Base-by-base conservation (phyloP, 2,329 filamentous ascomycete genomes). In the Juglanconis sp. region DNA sequence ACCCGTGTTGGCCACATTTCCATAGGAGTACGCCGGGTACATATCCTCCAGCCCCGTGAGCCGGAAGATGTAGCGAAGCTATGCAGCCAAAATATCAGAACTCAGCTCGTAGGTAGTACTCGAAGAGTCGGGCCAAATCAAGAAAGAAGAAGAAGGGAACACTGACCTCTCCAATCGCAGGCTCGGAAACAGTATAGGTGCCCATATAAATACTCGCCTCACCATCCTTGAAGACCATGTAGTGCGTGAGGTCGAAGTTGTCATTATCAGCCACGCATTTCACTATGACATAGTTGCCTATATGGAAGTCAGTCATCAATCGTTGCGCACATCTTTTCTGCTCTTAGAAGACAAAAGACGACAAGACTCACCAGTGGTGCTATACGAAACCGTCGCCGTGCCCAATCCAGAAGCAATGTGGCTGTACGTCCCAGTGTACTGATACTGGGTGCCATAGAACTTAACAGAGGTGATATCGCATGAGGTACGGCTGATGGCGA, bases 351-450 rank as follows among this genome's bases (percentile, higher is more conserved):
- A n/a, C 24, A 24, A 30, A 42, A 17, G 15, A 8, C 13, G 15
- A 5, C 3, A 11, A n/a, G 11, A 32, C 52, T 46, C 3, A 55
- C 52, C 52, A 36, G 31, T 49, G 2, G 47, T 56, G 52, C 66
- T 74, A 63, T 68, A 78, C 53, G 73, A 75, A 2, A 84, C 80
- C n/a, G 74, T 79, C 1, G 79, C 78, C 34, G 72, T 73, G 13
- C 81, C 81, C 13, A 85, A 72, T 3, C 82, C 81, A 11, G 81
- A 84, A 9, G 74, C 75, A 46, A 85, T 84, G 53, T 84, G 81
- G 34, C 80, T 81, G 1, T 70, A 73, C 44, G 74, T 77, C 46
- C 72, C 68, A 3, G 71, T 65, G 53, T 82, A 81, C 66, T 84
- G 82, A 15, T 81, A 74, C 59, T 85, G 79, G 24, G 76, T 74